These are phyloP conservation scores for Capillidium heterosporum DNA, from an alignment of 371 early-diverging fungal genomes.

Conservation along the genomic window DNA sequence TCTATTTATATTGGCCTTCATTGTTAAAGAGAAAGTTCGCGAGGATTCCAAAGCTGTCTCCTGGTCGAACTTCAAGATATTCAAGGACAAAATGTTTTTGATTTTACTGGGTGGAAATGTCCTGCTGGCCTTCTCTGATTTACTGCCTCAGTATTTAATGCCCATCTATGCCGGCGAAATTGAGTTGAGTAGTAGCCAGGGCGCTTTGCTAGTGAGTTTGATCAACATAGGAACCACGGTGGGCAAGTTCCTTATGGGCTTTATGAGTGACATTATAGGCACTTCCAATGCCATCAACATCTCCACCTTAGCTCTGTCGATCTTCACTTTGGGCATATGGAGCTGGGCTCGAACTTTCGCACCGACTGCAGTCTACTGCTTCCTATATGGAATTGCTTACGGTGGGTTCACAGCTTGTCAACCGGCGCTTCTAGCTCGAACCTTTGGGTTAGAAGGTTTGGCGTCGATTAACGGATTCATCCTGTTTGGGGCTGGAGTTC, in stretches of 20 bases:
- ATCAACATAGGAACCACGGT: constrained; percentile 34
- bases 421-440: constrained; percentile 20
- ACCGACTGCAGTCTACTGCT: constrained; percentile 21
- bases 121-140: constrained; percentile 12
- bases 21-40: too few species aligned
- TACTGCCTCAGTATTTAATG: not conserved
- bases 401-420: constrained; percentile 26
- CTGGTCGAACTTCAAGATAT: not conserved
- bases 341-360: constrained; percentile 27
- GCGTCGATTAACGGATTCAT: not conserved
- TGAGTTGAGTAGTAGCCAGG: constrained; percentile 17
- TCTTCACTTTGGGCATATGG: constrained; percentile 36
- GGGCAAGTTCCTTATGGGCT: constrained; percentile 41
- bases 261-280: constrained; percentile 37
- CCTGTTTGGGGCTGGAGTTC: not conserved
- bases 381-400: constrained; percentile 29
- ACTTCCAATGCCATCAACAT: constrained; percentile 27
- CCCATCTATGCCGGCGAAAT: not conserved
- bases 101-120: not conserved
- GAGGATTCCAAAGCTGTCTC: too few species aligned
- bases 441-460: constrained; percentile 10
- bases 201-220: constrained; percentile 29
- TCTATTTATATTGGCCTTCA: too few species aligned
- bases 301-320: constrained; percentile 21
- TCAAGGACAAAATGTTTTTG: not conserved